Conservation (phyloP, 75 land plant species). For the Azolla pinnata region DNA sequence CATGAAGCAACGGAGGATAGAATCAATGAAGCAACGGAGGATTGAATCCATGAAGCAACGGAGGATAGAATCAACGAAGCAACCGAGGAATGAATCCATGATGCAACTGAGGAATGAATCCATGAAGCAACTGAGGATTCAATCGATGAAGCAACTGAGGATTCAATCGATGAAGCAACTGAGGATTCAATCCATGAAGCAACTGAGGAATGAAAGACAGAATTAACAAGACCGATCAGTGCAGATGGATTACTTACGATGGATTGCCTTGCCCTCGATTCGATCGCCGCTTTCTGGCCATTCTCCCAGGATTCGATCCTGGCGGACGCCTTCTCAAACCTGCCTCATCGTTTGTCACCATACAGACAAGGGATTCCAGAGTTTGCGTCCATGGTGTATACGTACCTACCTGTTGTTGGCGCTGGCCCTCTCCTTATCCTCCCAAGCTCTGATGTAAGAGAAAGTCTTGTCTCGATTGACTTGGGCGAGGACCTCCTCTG, state of each 20-base stretch:
- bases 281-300: constrained; percentile 51
- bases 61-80: no score
- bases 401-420: constrained; percentile 58
- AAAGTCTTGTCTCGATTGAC: constrained; percentile 55
- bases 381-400: neutral
- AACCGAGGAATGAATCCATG: no score
- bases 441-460: constrained; percentile 70
- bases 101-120: no score
- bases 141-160: no score
- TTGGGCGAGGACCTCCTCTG: constrained; percentile 50
- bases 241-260: constrained; percentile 34
- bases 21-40: no score
- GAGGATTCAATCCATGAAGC: no score
- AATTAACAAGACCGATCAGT: no score
- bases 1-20: no score
- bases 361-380: neutral
- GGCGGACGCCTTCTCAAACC: constrained; percentile 53
- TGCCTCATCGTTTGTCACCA: constrained; percentile 13
- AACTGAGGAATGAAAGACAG: no score
- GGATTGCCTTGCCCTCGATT: constrained; percentile 53
- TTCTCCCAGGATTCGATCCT: constrained; percentile 65
- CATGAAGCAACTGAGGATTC: no score
- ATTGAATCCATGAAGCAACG: no score
- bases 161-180: no score
- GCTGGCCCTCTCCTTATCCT: constrained; percentile 61